Base-by-base conservation (phyloP, 1,284 basidiomycete genomes). In the Cutaneotrichosporon cavernicola region DNA sequence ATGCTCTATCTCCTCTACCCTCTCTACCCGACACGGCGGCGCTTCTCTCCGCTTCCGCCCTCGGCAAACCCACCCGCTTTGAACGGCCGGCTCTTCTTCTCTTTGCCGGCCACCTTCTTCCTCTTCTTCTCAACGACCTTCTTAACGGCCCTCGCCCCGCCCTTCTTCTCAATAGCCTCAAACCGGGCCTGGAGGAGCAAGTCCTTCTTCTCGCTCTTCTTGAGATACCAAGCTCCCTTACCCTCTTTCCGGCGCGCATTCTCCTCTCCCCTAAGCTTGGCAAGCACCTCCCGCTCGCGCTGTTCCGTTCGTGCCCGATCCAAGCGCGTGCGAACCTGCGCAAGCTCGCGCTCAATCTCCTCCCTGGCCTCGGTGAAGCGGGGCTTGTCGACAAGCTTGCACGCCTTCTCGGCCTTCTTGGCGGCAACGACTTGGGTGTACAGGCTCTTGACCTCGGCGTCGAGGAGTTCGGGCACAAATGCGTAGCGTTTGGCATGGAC, bases 81-180 rank as follows among this genome's bases (percentile, higher is more conserved):
- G 76, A 87, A 88, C 11, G 92, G 92, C 65, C 90, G 82, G 61
- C 85, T 87, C 76, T 87, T 90, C 81, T 94, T 96, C 83, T 97
- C 94, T 81, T 91, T 94, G 78, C 92, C 90, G 36, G 85, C 85
- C 26, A 89, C 83, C 83, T 95, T 96, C 80, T 87, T 91, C 80
- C 90, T 86, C 77, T 88, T 92, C 84, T 91, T 93, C 74, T 92
- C 91, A 49, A 96, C 87, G 2, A 88, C 90, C 79, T 89, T 92
- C 76, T 89, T 91, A 65, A 95, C 90, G 0, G 92, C 91, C 9
- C 84, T 81, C 69, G 86, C 87, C 6, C 92, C 92, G 1, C 91
- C 91, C 58, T 84, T 81, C 26, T 85, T 84, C 11, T 89, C 88
- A 49, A 93, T 83, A 5, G 88, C 87, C 34, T 92, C 88, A 75